These are phyloP conservation scores for Dendrobium catenatum DNA, from an alignment of 106 monocot species.

Conservation along the genomic window DNA sequence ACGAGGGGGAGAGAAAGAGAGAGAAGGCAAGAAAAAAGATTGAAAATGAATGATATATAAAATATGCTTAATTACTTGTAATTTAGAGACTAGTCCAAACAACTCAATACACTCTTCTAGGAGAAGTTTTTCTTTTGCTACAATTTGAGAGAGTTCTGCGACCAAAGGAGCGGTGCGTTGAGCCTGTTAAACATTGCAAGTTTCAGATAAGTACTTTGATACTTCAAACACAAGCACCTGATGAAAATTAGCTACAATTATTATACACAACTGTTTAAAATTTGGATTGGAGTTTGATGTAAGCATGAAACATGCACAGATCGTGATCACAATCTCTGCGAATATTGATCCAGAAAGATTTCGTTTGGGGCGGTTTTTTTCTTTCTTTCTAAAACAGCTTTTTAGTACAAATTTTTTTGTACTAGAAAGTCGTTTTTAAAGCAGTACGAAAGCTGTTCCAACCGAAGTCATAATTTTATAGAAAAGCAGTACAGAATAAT, in stretches of 20 bases:
- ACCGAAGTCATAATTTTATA: neutral
- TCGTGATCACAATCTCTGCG: neutral
- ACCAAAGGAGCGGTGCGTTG: conserved; percentile 17
- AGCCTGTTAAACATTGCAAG: conserved; percentile 4
- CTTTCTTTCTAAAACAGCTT: no score
- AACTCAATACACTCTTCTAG: conserved; percentile 30
- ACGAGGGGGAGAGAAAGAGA: neutral
- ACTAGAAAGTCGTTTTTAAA: no score
- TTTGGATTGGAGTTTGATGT: no score
- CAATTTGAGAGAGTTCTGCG: conserved; percentile 23
- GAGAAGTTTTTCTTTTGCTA: conserved; percentile 18
- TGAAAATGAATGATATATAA: neutral
- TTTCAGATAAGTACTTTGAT: neutral
- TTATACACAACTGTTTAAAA: neutral
- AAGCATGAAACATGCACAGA: no score
- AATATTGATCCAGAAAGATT: neutral
- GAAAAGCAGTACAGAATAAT: neutral
- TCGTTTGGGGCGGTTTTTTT: no score
- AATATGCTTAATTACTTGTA: conserved; percentile 20
- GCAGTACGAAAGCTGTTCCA: no score
- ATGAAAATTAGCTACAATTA: neutral
- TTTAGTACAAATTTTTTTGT: no score
- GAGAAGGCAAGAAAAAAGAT: neutral
- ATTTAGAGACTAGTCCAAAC: conserved; percentile 5
- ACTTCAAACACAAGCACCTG: no score